Evolutionary conservation across 192 early-diverging fungal genomes (phyloP).

Genomic region (Linnemannia zychae): DNA sequence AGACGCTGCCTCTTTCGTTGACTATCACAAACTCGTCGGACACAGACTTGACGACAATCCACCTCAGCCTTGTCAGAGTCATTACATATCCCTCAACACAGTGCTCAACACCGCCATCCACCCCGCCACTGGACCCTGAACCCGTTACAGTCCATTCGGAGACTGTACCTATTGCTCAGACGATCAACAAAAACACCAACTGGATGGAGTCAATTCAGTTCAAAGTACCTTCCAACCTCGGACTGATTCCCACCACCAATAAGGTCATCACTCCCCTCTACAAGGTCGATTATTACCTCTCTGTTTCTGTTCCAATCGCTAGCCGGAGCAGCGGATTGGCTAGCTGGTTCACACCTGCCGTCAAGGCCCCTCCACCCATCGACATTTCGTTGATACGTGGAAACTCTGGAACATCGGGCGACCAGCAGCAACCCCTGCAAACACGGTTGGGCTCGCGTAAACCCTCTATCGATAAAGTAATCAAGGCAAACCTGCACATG

Average conservation of each 20-base stretch:
- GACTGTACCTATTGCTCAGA: conserved; percentile 34
- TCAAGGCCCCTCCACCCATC: conserved; percentile 35
- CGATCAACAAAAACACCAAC: conserved; percentile 27
- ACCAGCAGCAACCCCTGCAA: background rate
- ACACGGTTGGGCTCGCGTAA: conserved; percentile 16
- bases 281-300: conserved; percentile 49
- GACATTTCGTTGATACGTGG: conserved; percentile 43
- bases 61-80: conserved; percentile 36
- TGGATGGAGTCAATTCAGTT: conserved; percentile 41
- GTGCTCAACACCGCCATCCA: background rate
- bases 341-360: conserved; percentile 47
- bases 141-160: conserved; percentile 34
- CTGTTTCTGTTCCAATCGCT: conserved; percentile 34
- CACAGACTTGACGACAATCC: conserved; percentile 30
- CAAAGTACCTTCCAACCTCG: conserved; percentile 36
- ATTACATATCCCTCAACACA: conserved; percentile 30
- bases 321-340: conserved; percentile 32
- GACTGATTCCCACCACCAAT: conserved; percentile 48
- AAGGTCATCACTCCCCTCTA: conserved; percentile 49
- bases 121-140: conserved; percentile 5
- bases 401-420: conserved; percentile 2
- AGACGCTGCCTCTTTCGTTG: conserved; percentile 31
- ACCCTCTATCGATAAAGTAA: conserved; percentile 38
- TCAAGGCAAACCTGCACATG: conserved; percentile 31
- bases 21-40: conserved; percentile 44